A percentile compares a stretch with the other conserved stretches of the same genome.
phyloP scores from a whole-genome alignment of 2,329 filamentous ascomycete species.

The Thelonectria discophora region DNA sequence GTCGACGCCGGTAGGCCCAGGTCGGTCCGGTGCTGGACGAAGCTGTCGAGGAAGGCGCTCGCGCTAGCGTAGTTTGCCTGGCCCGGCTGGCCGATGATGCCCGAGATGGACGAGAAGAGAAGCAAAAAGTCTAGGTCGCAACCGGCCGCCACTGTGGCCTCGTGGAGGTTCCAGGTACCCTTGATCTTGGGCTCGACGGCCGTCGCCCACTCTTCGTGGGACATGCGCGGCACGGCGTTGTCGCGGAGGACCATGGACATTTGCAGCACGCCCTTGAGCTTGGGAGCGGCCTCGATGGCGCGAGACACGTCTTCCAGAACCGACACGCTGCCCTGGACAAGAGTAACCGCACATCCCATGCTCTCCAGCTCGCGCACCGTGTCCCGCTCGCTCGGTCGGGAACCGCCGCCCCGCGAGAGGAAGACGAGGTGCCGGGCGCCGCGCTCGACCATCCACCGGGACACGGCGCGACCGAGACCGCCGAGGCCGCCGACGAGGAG shows the following conservation, averaged over 20 bases:
- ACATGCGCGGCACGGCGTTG: slow-evolving; percentile 46
- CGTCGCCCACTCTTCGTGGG: slow-evolving; percentile 43
- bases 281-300: slow-evolving; percentile 29
- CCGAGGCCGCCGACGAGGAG: slow-evolving; percentile 39
- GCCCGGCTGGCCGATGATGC: slow-evolving; percentile 46
- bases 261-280: slow-evolving; percentile 53
- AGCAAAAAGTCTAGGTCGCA: slow-evolving; percentile 50
- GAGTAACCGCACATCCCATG: slow-evolving; percentile 38
- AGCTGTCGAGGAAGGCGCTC: slow-evolving; percentile 53
- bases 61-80: slow-evolving; percentile 55
- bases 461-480: slow-evolving; percentile 24
- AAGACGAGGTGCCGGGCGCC: slow-evolving; percentile 22
- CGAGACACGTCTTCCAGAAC: slow-evolving; percentile 40
- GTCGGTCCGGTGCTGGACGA: slow-evolving; percentile 48
- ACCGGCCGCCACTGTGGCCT: slow-evolving; percentile 43
- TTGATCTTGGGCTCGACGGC: slow-evolving; percentile 45
- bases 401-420: slow-evolving; percentile 27
- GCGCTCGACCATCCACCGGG: slow-evolving; percentile 25
- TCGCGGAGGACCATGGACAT: slow-evolving; percentile 49
- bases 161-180: slow-evolving; percentile 50
- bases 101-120: slow-evolving; percentile 47
- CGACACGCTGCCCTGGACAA: slow-evolving; percentile 48
- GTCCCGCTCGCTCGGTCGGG: slow-evolving; percentile 12
- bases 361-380: slow-evolving; percentile 38
- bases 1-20: slow-evolving; percentile 48